phyloP scores from a whole-genome alignment of 2,329 filamentous ascomycete species.

The Sarocladiaceae sp. region DNA sequence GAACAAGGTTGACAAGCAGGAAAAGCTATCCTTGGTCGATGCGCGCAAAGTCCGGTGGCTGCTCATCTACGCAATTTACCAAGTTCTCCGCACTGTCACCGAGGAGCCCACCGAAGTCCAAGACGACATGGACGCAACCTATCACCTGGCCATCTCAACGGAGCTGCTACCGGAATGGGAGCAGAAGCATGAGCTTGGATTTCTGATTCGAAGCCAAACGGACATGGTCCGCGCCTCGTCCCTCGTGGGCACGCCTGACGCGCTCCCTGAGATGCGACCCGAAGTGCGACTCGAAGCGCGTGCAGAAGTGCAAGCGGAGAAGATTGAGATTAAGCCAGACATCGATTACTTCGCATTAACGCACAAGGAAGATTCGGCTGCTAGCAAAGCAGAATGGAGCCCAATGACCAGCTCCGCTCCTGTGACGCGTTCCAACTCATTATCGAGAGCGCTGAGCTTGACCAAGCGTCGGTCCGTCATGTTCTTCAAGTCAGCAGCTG shows the following conservation, averaged over 20 bases:
- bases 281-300: no score
- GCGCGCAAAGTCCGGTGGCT: conserved; percentile 77
- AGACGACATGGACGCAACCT: conserved; percentile 51
- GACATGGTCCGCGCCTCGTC: conserved; percentile 18
- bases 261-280: background rate
- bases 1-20: conserved; percentile 49
- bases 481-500: conserved; percentile 22
- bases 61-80: conserved; percentile 67
- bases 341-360: conserved; percentile 50
- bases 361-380: conserved; percentile 22
- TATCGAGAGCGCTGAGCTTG: conserved; percentile 24
- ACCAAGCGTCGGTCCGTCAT: conserved; percentile 30
- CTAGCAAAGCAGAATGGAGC: background rate
- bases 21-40: conserved; percentile 54
- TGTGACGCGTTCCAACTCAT: conserved; percentile 23
- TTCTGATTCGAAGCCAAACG: conserved; percentile 24
- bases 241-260: background rate
- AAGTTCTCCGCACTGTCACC: conserved; percentile 65
- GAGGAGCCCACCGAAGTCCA: conserved; percentile 57
- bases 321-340: conserved; percentile 48
- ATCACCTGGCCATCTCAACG: conserved; percentile 46
- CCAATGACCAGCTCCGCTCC: conserved; percentile 6
- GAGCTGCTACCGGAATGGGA: conserved; percentile 43
- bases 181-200: conserved; percentile 22
- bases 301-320: no score